phyloP scores from a whole-genome alignment of 129 eudicot species.

The Pittosporum tobira region DNA sequence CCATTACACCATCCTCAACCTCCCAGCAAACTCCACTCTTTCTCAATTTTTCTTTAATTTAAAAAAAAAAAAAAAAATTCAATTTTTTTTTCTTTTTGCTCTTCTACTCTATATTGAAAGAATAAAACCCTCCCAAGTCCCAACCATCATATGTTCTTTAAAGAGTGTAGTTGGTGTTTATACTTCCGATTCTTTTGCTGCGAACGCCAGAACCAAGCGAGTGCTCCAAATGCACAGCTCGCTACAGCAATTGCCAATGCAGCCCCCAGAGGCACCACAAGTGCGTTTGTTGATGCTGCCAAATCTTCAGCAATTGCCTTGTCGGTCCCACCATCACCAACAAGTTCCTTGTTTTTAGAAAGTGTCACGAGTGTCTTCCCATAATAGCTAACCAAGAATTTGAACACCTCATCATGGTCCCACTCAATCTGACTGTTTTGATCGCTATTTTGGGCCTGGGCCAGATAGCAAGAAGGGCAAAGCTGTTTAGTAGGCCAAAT shows the following conservation, averaged over 20 bases:
- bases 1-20: slow-evolving; percentile 25
- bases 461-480: slow-evolving; percentile 58
- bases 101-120: slow-evolving; percentile 11
- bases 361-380: slow-evolving; percentile 48
- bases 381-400: slow-evolving; percentile 58
- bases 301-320: slow-evolving; percentile 33
- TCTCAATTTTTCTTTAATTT: background rate
- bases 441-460: slow-evolving; percentile 11
- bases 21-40: slow-evolving; percentile 12
- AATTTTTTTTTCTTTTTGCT: background rate
- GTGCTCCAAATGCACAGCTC: slow-evolving; percentile 92
- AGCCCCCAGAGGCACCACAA: slow-evolving; percentile 82
- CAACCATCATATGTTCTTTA: slow-evolving; percentile 49
- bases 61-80: no score
- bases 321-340: slow-evolving; percentile 13
- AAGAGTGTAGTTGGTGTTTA: slow-evolving; percentile 61
- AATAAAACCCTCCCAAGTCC: slow-evolving; percentile 16
- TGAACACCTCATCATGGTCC: slow-evolving; percentile 62
- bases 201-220: slow-evolving; percentile 85
- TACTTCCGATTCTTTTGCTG: slow-evolving; percentile 92
- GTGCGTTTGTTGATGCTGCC: slow-evolving; percentile 46
- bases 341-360: slow-evolving; percentile 37
- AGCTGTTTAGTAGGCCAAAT: slow-evolving; percentile 82
- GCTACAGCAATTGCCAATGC: slow-evolving; percentile 78
- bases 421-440: slow-evolving; percentile 25